phyloP scores from a whole-genome alignment of 1,139 yeast species.

The Saccharomyces hybrid region DNA sequence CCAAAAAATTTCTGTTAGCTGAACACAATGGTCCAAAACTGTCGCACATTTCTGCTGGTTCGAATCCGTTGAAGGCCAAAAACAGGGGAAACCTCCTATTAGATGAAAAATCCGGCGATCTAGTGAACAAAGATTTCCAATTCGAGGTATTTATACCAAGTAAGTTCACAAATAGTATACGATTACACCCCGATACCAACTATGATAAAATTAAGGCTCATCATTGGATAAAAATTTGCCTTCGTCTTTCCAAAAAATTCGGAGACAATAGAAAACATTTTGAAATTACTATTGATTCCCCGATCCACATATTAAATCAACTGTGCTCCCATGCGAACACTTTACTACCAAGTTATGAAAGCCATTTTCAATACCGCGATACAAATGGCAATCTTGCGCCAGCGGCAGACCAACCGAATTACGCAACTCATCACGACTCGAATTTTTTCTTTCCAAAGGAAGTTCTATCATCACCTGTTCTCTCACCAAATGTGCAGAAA shows the following conservation, averaged over 20 bases:
- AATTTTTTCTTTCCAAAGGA: conserved; percentile 36
- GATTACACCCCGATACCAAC: conserved; percentile 43
- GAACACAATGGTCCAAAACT: conserved; percentile 61
- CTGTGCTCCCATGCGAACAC: conserved; percentile 70
- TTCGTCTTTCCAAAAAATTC: conserved; percentile 61
- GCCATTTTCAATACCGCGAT: conserved; percentile 16
- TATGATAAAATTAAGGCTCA: conserved; percentile 71
- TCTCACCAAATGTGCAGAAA: conserved; percentile 48
- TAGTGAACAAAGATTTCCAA: conserved; percentile 58
- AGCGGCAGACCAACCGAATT: neutral
- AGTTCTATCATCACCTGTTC: conserved; percentile 34
- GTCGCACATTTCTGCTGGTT: conserved; percentile 24
- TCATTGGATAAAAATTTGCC: conserved; percentile 88
- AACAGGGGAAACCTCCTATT: conserved; percentile 35
- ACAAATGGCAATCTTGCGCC: conserved; percentile 5
- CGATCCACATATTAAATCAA: conserved; percentile 59
- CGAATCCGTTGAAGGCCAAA: conserved; percentile 26
- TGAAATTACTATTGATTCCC: conserved; percentile 87
- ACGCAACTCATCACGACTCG: conserved; percentile 23
- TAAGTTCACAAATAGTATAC: conserved; percentile 36
- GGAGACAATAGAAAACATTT: conserved; percentile 68
- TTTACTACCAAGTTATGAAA: conserved; percentile 36
- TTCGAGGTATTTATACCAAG: conserved; percentile 72
- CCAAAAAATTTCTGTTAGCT: conserved; percentile 62
- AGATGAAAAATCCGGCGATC: conserved; percentile 30